Evolutionary conservation across 352 stramenopile genomes (phyloP).

Genomic region (Aphanomyces euteiches): DNA sequence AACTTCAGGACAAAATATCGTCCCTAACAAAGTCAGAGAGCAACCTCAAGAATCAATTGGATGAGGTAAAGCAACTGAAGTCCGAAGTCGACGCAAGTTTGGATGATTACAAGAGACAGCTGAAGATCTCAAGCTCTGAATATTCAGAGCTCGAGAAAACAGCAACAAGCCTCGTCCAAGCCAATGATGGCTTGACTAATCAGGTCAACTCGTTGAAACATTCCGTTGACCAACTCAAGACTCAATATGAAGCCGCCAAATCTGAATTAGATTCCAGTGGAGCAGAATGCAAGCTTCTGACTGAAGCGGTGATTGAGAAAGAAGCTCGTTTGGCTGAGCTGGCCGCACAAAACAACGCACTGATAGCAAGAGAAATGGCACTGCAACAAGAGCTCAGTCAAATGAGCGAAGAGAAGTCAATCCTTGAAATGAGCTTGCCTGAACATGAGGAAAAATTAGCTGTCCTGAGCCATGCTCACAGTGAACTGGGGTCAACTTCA

Average conservation of each 20-base stretch:
- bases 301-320: too few species aligned
- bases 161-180: too few species aligned
- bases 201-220: too few species aligned
- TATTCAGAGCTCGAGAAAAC: too few species aligned
- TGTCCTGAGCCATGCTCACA: not conserved
- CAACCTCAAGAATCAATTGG: not conserved
- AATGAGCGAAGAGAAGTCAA: not conserved
- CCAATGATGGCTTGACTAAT: too few species aligned
- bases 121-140: too few species aligned
- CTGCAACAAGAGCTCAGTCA: not conserved
- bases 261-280: too few species aligned
- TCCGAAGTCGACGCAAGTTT: not conserved
- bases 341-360: not conserved
- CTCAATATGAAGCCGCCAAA: too few species aligned
- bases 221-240: too few species aligned
- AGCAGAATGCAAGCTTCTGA: too few species aligned
- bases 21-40: conserved; percentile 4
- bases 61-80: not conserved
- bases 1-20: not conserved
- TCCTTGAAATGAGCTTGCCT: not conserved
- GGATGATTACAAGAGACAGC: not conserved
- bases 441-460: not conserved
- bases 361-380: not conserved
- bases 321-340: too few species aligned
- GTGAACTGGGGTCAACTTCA: not conserved